Evolutionary conservation across 345 rosid species (phyloP).

Genomic region (Litchi chinensis): DNA sequence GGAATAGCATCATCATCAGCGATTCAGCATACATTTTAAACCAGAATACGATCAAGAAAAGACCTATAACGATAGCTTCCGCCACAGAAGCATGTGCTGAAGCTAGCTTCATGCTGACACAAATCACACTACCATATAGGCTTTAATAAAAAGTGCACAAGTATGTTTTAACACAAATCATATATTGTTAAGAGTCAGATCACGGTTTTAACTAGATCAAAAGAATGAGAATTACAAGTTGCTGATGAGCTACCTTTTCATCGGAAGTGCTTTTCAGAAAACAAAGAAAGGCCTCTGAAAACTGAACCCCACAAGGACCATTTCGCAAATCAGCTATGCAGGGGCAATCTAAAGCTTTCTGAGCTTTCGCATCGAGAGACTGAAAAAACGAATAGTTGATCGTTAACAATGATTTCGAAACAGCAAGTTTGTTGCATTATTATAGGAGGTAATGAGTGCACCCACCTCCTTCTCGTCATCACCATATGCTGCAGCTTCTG

Average conservation of each 20-base stretch:
- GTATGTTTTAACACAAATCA: too few species aligned
- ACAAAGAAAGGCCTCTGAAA: constrained; percentile 86
- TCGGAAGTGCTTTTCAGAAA: constrained; percentile 82
- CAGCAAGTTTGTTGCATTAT: not conserved
- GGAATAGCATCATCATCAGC: not conserved
- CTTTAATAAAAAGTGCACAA: not conserved
- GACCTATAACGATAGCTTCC: not conserved
- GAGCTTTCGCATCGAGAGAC: constrained; percentile 76
- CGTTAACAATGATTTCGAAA: not conserved
- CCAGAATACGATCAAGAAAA: not conserved
- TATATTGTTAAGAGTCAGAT: not conserved
- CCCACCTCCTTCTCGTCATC: constrained; percentile 68
- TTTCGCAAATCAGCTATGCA: constrained; percentile 80
- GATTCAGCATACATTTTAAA: not conserved
- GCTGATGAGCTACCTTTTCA: constrained; percentile 60
- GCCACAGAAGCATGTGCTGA: not conserved
- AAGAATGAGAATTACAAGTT: not conserved
- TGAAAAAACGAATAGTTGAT: constrained; percentile 40
- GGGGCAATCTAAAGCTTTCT: constrained; percentile 88
- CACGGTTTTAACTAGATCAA: not conserved
- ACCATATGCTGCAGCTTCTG: constrained; percentile 87
- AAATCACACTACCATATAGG: constrained; percentile 1
- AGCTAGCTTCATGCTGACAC: not conserved
- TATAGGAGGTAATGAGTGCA: constrained; percentile 13
- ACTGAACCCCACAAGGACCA: constrained; percentile 74